Evolutionary conservation across 345 rosid genomes (phyloP), one percentile per base, ranked within the genome.

Genomic region (Gossypioides kirkii): DNA sequence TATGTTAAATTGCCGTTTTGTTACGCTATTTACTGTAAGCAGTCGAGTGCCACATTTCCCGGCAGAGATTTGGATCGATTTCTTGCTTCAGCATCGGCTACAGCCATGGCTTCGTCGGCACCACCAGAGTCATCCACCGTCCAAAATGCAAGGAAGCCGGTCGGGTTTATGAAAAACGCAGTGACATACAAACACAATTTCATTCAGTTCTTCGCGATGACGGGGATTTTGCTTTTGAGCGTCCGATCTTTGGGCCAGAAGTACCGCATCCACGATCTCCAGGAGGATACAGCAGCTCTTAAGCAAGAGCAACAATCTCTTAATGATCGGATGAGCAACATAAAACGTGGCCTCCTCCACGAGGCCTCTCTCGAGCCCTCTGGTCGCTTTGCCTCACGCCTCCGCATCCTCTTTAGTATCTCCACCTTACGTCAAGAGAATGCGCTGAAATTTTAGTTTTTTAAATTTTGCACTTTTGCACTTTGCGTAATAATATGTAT

Each of bases 171-270:
- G 2, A 83, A 82, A 9, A 87, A 87, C 77, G 94, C 89, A 32
- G 83, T 72, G 78, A 91, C 81, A 74, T 73, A 77, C 78, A 91
- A 75, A 43, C 83, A 90, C 75, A 84, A 87, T 80, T 92, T 89
- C 84, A 84, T 91, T 36, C 94, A 95, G 70, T 79, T 92, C 70
- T 77, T 82, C 79, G 89, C 96, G 10, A 86, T 91, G 96, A 76
- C 93, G 16, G 98, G 94, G 12, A 86, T 95, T 20, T 64, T 95
- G 67, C 87, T 95, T 14, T 81, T 92, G 77, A 92, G 99, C 83
- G 36, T 82, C 72, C 83, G 91, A 83, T 92, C 98, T 32, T 79
- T 95, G 47, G 91, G 98, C 78, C 99, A 92, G 65, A 95, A 95
- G 83, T 89, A 95, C 81, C 86, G 88, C 20, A 77, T 91, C 72